These are phyloP conservation scores for Panicum virgatum DNA, from an alignment of 202 grass and related monocot genomes.

Conservation along the genomic window DNA sequence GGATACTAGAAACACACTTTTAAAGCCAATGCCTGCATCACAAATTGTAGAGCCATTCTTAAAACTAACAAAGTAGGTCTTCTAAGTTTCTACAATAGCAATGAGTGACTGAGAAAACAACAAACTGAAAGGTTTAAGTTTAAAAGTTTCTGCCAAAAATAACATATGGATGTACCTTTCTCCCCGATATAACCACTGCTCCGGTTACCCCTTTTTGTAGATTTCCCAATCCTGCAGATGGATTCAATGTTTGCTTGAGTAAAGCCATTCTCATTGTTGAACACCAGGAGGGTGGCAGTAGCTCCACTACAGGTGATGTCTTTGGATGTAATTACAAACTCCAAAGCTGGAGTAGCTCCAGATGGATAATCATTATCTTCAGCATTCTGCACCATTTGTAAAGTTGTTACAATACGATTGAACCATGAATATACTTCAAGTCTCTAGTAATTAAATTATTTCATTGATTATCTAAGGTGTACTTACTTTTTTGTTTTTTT, in stretches of 20 bases:
- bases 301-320: conserved; percentile 47
- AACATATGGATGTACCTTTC: conserved; percentile 44
- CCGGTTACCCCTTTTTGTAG: conserved; percentile 39
- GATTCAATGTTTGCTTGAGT: conserved; percentile 43
- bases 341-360: conserved; percentile 36
- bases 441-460: too few relatives aligned
- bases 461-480: too few relatives aligned
- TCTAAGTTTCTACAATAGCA: not conserved
- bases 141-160: not conserved
- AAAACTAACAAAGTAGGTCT: not conserved
- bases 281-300: conserved; percentile 37
- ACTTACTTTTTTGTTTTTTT: too few relatives aligned
- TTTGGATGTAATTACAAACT: conserved; percentile 46
- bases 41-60: not conserved
- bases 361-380: conserved; percentile 49
- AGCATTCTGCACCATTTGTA: conserved; percentile 43
- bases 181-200: conserved; percentile 47
- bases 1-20: conserved; percentile 52
- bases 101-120: not conserved
- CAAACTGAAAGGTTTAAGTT: not conserved
- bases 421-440: not conserved
- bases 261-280: conserved; percentile 60
- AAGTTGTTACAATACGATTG: not conserved
- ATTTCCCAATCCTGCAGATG: conserved; percentile 46
- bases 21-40: conserved; percentile 56